Evolutionary conservation across 352 stramenopile genomes (phyloP), one percentile per base, ranked within the genome.

Genomic region (Halophytophthora polymorphica): DNA sequence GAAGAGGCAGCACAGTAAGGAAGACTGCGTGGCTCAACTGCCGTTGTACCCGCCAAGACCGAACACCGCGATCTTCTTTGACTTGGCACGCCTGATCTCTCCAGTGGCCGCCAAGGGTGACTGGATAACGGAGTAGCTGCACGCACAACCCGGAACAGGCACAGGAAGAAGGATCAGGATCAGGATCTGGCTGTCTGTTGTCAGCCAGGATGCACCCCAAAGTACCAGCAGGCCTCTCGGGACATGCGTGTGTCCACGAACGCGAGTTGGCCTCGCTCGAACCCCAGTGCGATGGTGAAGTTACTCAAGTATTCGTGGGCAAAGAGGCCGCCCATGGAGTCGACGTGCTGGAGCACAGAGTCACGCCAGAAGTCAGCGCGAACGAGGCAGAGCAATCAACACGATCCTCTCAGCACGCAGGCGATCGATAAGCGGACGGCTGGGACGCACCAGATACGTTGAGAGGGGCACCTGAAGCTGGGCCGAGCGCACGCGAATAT

Each of bases 221-320:
- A 59, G 31, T 62, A 91, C 82, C 75, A 86, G 31, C 33, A 66
- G 14, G 45, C 35, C 37, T 73, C 63, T 17, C 68, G 64, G 25
- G 68, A 50, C 75, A 86, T 90, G 34, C 83, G 78, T 2, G 67
- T 68, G 41, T 93, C 83, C 7, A 92, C 25, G 23, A 77, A 73
- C n/a, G 75, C 71, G 6, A 90, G 37, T 17, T 83, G 50, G n/a
- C 74, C 83, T 36, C 57, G 50, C 45, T 90, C 69, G 35, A 88
- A 93, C 15, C 77, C 83, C 21, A 93, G 66, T 12, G 73, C 79
- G 29, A 92, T 64, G 25, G 59, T 75, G 35, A 71, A 58, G 15
- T 33, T 40, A 48, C 46, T 78, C 44, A 88, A 45, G 50, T 90
- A 90, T 55, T 91, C 77, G 36, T 93, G 83, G 13, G 73, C 63